Percentiles rank a stretch among this genome's conserved stretches.
Evolutionary conservation across 371 early-diverging fungal species (phyloP).

Genomic region (Choanephora cucurbitarum): DNA sequence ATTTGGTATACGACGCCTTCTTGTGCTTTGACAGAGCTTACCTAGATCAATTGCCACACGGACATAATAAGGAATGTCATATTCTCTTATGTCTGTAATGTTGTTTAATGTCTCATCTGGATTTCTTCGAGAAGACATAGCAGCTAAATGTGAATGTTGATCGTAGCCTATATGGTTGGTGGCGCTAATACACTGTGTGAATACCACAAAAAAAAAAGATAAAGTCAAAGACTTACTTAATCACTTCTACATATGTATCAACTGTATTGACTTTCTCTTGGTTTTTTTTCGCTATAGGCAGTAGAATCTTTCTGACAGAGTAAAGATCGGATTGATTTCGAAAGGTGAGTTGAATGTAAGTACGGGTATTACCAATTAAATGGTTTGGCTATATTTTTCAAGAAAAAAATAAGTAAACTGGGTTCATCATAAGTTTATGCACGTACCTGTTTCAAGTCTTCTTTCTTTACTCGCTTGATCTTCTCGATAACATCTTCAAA

Average conservation of each 20-base stretch:
- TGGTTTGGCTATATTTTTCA: slow-evolving; percentile 81
- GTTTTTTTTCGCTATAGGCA: slow-evolving; percentile 74
- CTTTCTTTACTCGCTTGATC: slow-evolving; percentile 69
- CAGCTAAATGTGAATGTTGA: slow-evolving; percentile 14
- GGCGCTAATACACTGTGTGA: slow-evolving; percentile 16
- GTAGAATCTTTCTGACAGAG: slow-evolving; percentile 71
- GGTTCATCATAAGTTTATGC: neutral
- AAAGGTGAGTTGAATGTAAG: slow-evolving; percentile 80
- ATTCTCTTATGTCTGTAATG: slow-evolving; percentile 91
- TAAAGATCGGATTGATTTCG: slow-evolving; percentile 81
- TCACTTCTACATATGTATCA: slow-evolving; percentile 61
- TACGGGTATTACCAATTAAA: slow-evolving; percentile 74
- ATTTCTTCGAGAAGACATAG: slow-evolving; percentile 38
- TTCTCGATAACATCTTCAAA: slow-evolving; percentile 71
- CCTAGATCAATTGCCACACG: slow-evolving; percentile 93
- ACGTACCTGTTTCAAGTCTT: slow-evolving; percentile 85
- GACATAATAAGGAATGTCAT: slow-evolving; percentile 92
- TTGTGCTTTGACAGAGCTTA: slow-evolving; percentile 21
- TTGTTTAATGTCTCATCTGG: slow-evolving; percentile 52
- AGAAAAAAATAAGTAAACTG: slow-evolving; percentile 1
- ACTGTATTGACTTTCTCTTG: slow-evolving; percentile 59
- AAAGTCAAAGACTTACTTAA: slow-evolving; percentile 35
- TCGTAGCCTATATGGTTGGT: slow-evolving; percentile 40
- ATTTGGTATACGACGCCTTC: too few species aligned
- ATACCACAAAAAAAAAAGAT: neutral